A percentile compares a stretch with the other conserved stretches of the same genome.
Evolutionary conservation across 2,329 filamentous ascomycete species (phyloP).

Genomic region (Coniochaeta sp.): DNA sequence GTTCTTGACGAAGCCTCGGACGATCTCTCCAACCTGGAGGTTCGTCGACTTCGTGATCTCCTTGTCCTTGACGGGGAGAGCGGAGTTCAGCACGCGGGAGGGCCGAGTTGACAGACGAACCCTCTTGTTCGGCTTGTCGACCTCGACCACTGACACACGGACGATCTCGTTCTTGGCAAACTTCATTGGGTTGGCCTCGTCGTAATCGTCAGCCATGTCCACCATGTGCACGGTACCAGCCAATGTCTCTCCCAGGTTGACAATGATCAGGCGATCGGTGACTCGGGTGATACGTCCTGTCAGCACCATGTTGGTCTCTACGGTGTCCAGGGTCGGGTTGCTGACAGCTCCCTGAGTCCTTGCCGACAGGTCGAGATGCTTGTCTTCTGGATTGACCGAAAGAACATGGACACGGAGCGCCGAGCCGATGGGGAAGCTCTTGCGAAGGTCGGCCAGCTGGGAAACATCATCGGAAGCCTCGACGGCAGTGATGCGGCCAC

Average conservation of each 20-base stretch:
- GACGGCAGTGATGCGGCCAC: conserved; percentile 73
- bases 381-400: conserved; percentile 63
- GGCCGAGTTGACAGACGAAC: conserved; percentile 75
- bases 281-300: conserved; percentile 80
- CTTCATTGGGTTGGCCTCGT: conserved; percentile 65
- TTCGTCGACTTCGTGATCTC: conserved; percentile 69
- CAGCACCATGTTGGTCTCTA: conserved; percentile 75
- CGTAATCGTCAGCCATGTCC: conserved; percentile 82
- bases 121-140: conserved; percentile 80
- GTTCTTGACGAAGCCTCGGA: conserved; percentile 89
- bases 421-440: conserved; percentile 84
- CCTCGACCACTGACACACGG: conserved; percentile 73
- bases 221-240: conserved; percentile 75
- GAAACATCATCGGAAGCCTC: conserved; percentile 86
- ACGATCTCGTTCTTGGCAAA: conserved; percentile 82
- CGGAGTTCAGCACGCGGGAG: conserved; percentile 83
- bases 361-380: conserved; percentile 75
- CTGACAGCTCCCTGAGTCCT: conserved; percentile 53
- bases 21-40: conserved; percentile 67
- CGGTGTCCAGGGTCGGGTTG: conserved; percentile 58
- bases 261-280: conserved; percentile 73
- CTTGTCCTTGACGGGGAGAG: conserved; percentile 69
- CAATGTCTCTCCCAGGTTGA: conserved; percentile 76
- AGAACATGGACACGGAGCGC: conserved; percentile 77
- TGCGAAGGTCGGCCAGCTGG: conserved; percentile 64